Percentiles rank a stretch among this genome's conserved stretches.
Evolutionary conservation across 768 basidiomycete species (phyloP).

Genomic region (Coprinopsis cinerea): DNA sequence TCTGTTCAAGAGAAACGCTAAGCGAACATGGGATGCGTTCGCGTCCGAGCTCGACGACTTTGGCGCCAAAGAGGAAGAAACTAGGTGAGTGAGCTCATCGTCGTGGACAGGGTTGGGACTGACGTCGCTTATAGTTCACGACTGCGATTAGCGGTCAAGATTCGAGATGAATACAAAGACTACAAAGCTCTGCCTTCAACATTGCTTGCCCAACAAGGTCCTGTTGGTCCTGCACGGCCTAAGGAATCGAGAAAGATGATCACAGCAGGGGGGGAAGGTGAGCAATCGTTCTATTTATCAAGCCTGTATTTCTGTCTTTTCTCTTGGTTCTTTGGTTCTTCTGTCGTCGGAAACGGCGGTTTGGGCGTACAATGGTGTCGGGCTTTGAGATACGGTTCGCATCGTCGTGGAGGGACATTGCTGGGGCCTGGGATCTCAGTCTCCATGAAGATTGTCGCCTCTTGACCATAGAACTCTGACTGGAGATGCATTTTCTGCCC

Average conservation of each 20-base stretch:
- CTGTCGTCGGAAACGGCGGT: no score
- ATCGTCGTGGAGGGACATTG: no score
- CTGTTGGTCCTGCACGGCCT: conserved; percentile 71
- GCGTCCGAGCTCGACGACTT: conserved; percentile 50
- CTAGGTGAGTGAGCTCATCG: conserved; percentile 43
- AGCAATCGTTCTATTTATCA: background rate
- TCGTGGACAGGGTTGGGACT: background rate
- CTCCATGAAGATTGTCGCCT: no score
- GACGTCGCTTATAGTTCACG: conserved; percentile 49
- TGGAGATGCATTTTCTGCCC: no score
- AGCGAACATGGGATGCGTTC: conserved; percentile 69
- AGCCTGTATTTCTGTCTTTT: background rate
- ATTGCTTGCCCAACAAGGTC: conserved; percentile 73
- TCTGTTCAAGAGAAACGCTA: conserved; percentile 57
- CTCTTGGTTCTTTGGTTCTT: no score
- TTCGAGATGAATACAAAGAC: conserved; percentile 85
- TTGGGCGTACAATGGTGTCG: no score
- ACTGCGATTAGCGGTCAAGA: conserved; percentile 74
- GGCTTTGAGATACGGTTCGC: no score
- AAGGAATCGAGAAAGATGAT: conserved; percentile 59
- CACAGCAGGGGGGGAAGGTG: conserved; percentile 55
- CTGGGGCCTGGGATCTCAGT: no score
- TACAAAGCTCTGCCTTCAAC: conserved; percentile 80
- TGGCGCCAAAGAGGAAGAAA: conserved; percentile 57
- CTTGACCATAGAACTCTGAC: no score